These are phyloP conservation scores for Candida alai DNA, from an alignment of 805 yeast genomes.

Conservation along the genomic window DNA sequence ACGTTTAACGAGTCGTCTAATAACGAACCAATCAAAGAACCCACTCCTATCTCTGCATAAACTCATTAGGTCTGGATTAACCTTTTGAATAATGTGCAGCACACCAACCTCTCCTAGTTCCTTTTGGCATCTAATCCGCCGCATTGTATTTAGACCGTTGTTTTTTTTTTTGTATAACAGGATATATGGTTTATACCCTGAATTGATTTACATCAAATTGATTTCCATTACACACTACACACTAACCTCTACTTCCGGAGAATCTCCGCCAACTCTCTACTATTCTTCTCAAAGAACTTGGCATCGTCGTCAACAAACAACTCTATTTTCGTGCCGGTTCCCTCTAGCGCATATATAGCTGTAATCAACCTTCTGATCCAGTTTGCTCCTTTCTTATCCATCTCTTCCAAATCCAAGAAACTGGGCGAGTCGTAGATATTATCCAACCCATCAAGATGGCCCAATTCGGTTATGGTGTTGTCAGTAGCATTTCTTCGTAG, in stretches of 20 bases:
- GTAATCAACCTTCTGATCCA: slow-evolving; percentile 34
- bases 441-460: slow-evolving; percentile 20
- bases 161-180: neutral
- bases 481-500: slow-evolving; percentile 11
- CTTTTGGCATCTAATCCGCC: too few relatives aligned
- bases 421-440: slow-evolving; percentile 21
- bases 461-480: slow-evolving; percentile 11
- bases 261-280: slow-evolving; percentile 10
- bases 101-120: too few relatives aligned
- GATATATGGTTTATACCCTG: neutral
- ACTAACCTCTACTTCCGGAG: slow-evolving; percentile 4
- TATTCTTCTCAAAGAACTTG: slow-evolving; percentile 23
- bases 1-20: too few relatives aligned
- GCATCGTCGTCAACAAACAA: slow-evolving; percentile 35
- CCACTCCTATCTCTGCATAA: neutral
- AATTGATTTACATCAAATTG: too few relatives aligned
- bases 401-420: slow-evolving; percentile 29
- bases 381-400: slow-evolving; percentile 34
- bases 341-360: slow-evolving; percentile 26
- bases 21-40: slow-evolving; percentile 1
- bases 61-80: too few relatives aligned
- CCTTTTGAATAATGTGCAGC: too few relatives aligned
- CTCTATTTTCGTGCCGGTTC: slow-evolving; percentile 24
- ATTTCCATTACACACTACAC: neutral
- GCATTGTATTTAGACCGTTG: too few relatives aligned